These are phyloP conservation scores for Leccinum incarnatum DNA, from an alignment of 768 basidiomycete genomes.

Conservation along the genomic window DNA sequence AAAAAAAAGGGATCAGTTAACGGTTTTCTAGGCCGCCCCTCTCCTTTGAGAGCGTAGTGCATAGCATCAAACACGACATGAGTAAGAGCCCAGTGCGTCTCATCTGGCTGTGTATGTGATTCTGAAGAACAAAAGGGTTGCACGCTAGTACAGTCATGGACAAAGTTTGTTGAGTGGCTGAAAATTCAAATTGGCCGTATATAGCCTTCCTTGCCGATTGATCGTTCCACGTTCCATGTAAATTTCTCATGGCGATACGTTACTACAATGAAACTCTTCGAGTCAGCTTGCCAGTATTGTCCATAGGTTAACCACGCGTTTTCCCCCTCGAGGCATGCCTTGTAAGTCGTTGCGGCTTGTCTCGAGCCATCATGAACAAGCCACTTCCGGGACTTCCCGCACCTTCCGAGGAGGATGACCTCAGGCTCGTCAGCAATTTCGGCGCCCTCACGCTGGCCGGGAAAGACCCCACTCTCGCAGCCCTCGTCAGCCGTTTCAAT, in stretches of 20 bases:
- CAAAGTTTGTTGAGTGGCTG: background rate
- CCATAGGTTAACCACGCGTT: constrained; percentile 2
- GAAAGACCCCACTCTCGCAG: background rate
- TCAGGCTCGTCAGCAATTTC: constrained; percentile 30
- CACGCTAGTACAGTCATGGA: background rate
- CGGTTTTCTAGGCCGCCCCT: constrained; percentile 68
- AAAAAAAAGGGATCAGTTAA: constrained; percentile 42
- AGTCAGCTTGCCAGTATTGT: constrained; percentile 21
- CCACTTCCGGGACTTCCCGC: constrained; percentile 5
- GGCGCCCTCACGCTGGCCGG: constrained; percentile 27
- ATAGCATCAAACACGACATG: constrained; percentile 38
- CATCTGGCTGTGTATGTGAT: constrained; percentile 32
- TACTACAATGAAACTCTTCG: constrained; percentile 3
- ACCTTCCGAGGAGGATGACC: constrained; percentile 18
- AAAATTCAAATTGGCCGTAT: background rate
- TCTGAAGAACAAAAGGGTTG: background rate
- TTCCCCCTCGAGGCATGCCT: constrained; percentile 7
- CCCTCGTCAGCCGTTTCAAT: background rate
- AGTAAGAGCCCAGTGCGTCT: constrained; percentile 67
- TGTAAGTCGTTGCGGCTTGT: background rate
- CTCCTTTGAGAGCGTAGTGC: constrained; percentile 46
- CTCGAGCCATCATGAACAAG: constrained; percentile 21
- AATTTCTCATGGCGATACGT: constrained; percentile 14
- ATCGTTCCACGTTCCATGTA: background rate
- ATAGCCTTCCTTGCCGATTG: background rate